Percentiles rank a stretch among this genome's conserved stretches.
Evolutionary conservation across 2,329 filamentous ascomycete species (phyloP).

Genomic region (Fusarium anthophilum): DNA sequence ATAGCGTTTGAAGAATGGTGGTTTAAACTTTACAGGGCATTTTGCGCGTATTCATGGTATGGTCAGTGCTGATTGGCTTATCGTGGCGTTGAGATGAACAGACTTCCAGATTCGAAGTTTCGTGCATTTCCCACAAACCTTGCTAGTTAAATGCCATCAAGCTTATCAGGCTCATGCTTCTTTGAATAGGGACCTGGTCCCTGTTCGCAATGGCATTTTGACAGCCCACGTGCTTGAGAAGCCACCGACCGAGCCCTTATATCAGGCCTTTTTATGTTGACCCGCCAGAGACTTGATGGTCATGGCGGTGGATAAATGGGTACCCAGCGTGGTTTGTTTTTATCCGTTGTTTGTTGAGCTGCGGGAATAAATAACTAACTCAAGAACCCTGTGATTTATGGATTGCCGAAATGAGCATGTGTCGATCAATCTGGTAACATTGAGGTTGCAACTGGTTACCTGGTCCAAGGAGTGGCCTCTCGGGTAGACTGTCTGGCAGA

Average conservation of each 20-base stretch:
- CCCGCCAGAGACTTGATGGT: background rate
- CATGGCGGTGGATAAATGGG: too few relatives aligned
- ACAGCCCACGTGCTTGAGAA: background rate
- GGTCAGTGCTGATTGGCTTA: background rate
- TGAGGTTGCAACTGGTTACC: rapidly evolving
- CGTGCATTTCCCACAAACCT: background rate
- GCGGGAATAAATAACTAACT: background rate
- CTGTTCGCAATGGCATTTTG: too few relatives aligned
- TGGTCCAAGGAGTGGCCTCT: too few relatives aligned
- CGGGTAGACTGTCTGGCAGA: too few relatives aligned
- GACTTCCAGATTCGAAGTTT: background rate
- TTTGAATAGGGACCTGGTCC: background rate
- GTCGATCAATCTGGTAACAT: background rate
- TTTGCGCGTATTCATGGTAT: too few relatives aligned
- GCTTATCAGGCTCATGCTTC: background rate
- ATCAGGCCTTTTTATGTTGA: background rate
- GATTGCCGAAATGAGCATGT: background rate
- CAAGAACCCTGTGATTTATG: background rate
- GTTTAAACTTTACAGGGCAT: background rate
- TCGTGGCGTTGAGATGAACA: background rate
- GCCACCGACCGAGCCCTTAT: background rate
- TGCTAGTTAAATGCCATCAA: background rate
- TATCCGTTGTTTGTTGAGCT: background rate
- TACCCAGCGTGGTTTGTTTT: rapidly evolving
- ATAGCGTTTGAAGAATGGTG: background rate